Evolutionary conservation across 192 early-diverging fungal genomes (phyloP), one percentile per base, ranked within the genome.

Genomic region (Backusella westeae): DNA sequence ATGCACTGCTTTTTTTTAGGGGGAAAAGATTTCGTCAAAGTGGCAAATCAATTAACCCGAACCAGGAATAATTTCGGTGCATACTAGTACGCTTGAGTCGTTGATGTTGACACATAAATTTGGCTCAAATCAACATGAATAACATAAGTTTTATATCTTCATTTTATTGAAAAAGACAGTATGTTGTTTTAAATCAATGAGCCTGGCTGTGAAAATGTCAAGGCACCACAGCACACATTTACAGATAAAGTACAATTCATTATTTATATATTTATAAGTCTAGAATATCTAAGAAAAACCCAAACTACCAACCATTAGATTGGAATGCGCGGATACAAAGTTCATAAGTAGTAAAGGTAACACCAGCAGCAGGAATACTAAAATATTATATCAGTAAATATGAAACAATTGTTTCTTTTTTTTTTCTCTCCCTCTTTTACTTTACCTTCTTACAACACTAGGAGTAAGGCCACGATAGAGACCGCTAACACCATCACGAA

Each of bases 321-420:
- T 77, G 46, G 44, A 78, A 78, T 14, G 82, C 72, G 35, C 89
- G 67, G 82, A 90, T 88, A 17, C 80, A 80, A 53, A 93, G 78
- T 74, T 95, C 93, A 69, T 95, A 95, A 0, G 91, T 85, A 32
- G 90, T 81, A 82, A 95, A 95, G 2, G 93, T 95, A 21, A 89
- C 89, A 19, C 86, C 93, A 21, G 93, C 93, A n/a, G 93, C 93
- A 32, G 93, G 93, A 41, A 93, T 82, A 71, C 87, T 89, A 72
- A 35, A 79, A 23, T 34, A 69, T 38, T 9, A 39, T 0, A 69
- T 23, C 23, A 15, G 17, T 2, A 38, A 70, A 14, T 21, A 53
- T 9, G 70, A 21, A 35, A 77, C 9, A 38, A 19, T 19, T 26
- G 66, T 38, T 65, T 39, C 44, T 29, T 32, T 46, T 32, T 41